Evolutionary conservation across 306 rosid species (phyloP), one percentile per base, ranked within the genome.

Genomic region (Urtica urens): DNA sequence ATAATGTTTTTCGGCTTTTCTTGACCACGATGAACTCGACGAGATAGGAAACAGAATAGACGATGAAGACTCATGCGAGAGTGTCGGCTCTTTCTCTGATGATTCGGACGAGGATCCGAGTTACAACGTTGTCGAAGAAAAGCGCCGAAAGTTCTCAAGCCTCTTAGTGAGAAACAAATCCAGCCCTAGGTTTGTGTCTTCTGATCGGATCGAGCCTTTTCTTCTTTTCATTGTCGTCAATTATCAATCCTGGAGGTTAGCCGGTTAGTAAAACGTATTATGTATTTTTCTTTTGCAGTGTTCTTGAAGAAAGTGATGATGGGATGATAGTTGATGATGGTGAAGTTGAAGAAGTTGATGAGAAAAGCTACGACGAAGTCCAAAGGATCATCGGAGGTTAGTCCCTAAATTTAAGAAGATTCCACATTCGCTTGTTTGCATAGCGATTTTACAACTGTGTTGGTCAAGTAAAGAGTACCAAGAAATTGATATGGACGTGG

Each of bases 41-140:
- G 80, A 66, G 53, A 69, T 78, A 75, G 75, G 78, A 21, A 23
- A 29, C 50, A 73, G 70, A 65, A 70, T 78, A 2, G 75, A 73
- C 8, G 78, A 73, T n/a, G n/a, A n/a, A n/a, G n/a, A n/a, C n/a
- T n/a, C n/a, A n/a, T n/a, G n/a, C n/a, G n/a, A n/a, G n/a, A n/a
- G n/a, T n/a, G n/a, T n/a, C n/a, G n/a, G n/a, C n/a, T n/a, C n/a
- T n/a, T n/a, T n/a, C n/a, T 71, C 68, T 2, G 68, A 76, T 18
- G 87, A 71, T 51, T 69, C 72, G 0, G 37, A 51, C 18, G 38
- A 10, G 4, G 87, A 83, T 61, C 68, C 74, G 1, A 72, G 58
- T 62, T 69, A 23, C 46, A 51, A 15, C 52, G 19, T 27, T 50
- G 60, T 61, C 18, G 74, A 83, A 66, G 75, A 78, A 66, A 69